Base-by-base conservation (phyloP, 805 yeast genomes). In the Ogataea dorogensis region DNA sequence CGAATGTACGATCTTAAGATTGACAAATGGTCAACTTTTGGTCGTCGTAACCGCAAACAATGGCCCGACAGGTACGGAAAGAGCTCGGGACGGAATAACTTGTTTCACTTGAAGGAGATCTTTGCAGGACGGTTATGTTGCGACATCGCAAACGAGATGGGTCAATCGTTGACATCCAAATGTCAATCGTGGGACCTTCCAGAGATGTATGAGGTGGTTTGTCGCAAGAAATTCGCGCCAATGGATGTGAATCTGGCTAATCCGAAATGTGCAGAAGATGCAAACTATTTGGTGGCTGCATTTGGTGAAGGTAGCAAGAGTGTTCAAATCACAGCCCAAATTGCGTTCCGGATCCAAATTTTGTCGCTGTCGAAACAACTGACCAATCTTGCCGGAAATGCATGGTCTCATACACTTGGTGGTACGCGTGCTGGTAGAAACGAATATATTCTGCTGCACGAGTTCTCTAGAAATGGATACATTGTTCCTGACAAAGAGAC, bases 401-500 rank as follows among this genome's bases (percentile, higher is more conserved):
- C 96, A 0, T 93, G 98, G 98, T 75, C 94, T 2, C 88, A 86
- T 45, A 93, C 98, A 1, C 68, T 93, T 33, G 81, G 87, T 33
- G 98, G 98, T 62, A 87, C 97, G 0, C 75, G 98, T 52, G 94
- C 96, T 7, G 97, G 95, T 51, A 76, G 98, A 65, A 91, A 91
- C 63, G 98, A 93, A 60, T 93, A 67, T 57, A 86, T 93, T 71
- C 68, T 93, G 60, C 65, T 93, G 37, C 98, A 93, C 59, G 98
- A 93, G 63, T 93, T 93, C 61, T 71, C 80, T 7, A 76, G 81
- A 52, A 77, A 81, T 51, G 81, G 81, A 8, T 91, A 71, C 54
- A 78, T 93, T 49, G 86, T 88, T 3, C 98, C 98, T 1, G 98
- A 93, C 56, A 49, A 59, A 40, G 56, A 58, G 45, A 53, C 63